A percentile compares a stretch with the other conserved stretches of the same genome.
Evolutionary conservation across 179 eudicot genomes (phyloP).

Genomic region (Beta macrorhiza): DNA sequence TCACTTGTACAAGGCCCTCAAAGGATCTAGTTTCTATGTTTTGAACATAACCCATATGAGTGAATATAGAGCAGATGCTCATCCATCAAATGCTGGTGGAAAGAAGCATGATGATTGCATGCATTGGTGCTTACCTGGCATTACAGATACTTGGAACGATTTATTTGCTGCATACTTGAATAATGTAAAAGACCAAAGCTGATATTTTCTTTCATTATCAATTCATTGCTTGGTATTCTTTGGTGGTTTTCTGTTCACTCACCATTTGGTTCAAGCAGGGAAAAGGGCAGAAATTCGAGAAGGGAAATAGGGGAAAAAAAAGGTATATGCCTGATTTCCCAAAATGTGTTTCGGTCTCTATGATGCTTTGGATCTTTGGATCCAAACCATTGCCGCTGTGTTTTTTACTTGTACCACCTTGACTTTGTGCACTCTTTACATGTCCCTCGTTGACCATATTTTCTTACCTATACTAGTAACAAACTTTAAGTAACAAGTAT

Average conservation of each 20-base stretch:
- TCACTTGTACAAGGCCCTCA: conserved; percentile 61
- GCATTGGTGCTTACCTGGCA: conserved; percentile 98
- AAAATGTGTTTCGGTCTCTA: no score
- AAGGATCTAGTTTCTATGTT: conserved; percentile 56
- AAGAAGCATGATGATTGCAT: conserved; percentile 95
- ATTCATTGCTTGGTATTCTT: neutral
- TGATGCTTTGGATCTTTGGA: no score
- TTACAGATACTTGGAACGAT: conserved; percentile 94
- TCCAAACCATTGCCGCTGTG: no score
- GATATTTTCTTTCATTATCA: neutral
- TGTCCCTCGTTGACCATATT: no score
- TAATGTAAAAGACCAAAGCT: conserved; percentile 30
- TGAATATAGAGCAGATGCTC: conserved; percentile 92
- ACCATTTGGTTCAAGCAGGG: no score
- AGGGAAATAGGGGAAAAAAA: no score
- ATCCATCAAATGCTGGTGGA: conserved; percentile 86
- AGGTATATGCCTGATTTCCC: no score
- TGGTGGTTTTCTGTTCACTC: neutral
- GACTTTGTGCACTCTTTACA: no score
- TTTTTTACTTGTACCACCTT: no score
- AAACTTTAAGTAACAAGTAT: no score
- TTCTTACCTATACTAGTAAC: no score
- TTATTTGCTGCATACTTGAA: conserved; percentile 56
- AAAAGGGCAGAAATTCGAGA: no score
- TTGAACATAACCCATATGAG: conserved; percentile 77